These are phyloP conservation scores for Gossypium ekmanianum DNA, from an alignment of 345 rosid species.

Conservation along the genomic window DNA sequence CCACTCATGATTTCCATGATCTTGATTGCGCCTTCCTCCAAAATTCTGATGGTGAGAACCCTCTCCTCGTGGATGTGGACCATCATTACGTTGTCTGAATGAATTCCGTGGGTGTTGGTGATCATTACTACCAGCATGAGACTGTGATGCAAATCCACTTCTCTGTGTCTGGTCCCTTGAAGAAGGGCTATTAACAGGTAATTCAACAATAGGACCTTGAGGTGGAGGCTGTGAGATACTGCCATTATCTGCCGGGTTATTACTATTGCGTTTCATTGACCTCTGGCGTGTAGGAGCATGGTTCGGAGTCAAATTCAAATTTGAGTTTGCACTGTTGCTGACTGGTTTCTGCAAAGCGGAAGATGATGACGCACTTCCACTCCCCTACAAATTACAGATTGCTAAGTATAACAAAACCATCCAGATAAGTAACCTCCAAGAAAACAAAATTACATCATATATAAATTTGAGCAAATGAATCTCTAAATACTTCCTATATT, in stretches of 20 bases:
- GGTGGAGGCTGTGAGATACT: slow-evolving; percentile 38
- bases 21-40: slow-evolving; percentile 75
- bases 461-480: not conserved
- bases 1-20: slow-evolving; percentile 65
- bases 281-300: slow-evolving; percentile 32
- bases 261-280: slow-evolving; percentile 36
- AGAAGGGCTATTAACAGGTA: slow-evolving; percentile 38
- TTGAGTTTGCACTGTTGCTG: slow-evolving; percentile 29
- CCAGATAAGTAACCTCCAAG: not conserved
- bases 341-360: slow-evolving; percentile 36
- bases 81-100: slow-evolving; percentile 55
- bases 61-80: slow-evolving; percentile 45
- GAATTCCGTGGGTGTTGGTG: slow-evolving; percentile 62
- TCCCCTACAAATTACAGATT: slow-evolving; percentile 37
- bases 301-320: slow-evolving; percentile 35
- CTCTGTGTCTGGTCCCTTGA: slow-evolving; percentile 53
- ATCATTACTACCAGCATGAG: slow-evolving; percentile 48
- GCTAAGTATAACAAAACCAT: not conserved
- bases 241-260: slow-evolving; percentile 32
- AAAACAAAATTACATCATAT: not conserved
- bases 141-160: slow-evolving; percentile 48
- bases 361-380: slow-evolving; percentile 18
- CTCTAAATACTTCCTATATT: not conserved
- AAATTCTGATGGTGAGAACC: slow-evolving; percentile 65
- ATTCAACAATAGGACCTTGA: slow-evolving; percentile 32